Evolutionary conservation across 305 asterid genomes (phyloP).

Genomic region (Fraxinus greggii): DNA sequence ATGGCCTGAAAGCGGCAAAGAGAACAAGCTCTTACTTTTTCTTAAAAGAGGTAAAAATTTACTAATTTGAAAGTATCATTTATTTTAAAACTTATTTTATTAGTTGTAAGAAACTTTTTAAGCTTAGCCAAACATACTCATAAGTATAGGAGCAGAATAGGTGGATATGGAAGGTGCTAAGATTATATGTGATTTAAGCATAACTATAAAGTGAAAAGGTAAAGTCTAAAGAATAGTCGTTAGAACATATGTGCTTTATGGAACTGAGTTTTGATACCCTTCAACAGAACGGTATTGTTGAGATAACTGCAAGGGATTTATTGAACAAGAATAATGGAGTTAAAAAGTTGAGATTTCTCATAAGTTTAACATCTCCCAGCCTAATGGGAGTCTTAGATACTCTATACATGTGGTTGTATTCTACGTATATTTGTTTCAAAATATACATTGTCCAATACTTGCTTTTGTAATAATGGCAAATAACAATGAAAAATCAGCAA

Average conservation of each 20-base stretch:
- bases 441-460: neutral
- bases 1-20: too few species aligned
- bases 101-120: neutral
- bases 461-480: constrained; percentile 4
- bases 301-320: neutral
- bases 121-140: neutral
- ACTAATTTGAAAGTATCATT: neutral
- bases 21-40: neutral
- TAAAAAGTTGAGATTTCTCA: neutral
- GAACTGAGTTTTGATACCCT: neutral
- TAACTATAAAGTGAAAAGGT: neutral
- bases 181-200: neutral
- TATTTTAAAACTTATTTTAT: neutral
- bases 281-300: neutral
- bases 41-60: neutral
- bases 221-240: neutral
- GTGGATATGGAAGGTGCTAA: neutral
- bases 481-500: constrained; percentile 11
- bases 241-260: neutral
- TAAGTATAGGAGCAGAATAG: neutral
- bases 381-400: neutral
- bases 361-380: neutral
- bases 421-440: neutral
- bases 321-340: neutral
- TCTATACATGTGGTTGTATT: neutral